Percentiles rank a stretch among this genome's conserved stretches.
Evolutionary conservation across 2,329 filamentous ascomycete genomes (phyloP).

Genomic region (Colletotrichum chlorophyti): DNA sequence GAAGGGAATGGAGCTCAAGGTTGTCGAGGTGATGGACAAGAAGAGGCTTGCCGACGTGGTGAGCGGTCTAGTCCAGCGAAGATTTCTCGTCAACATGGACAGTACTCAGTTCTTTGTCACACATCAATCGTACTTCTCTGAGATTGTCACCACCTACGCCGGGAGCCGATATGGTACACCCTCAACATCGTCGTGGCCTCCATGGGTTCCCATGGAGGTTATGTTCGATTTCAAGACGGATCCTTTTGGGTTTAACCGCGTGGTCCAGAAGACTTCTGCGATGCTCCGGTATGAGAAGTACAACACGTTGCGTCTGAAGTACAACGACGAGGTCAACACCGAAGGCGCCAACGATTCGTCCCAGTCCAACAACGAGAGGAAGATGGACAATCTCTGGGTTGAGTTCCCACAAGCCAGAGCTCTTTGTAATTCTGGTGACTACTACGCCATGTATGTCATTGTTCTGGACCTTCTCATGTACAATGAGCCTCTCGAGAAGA

Average conservation of each 20-base stretch:
- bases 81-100: slow-evolving; percentile 95
- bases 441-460: slow-evolving; percentile 98
- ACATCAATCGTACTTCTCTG: slow-evolving; percentile 87
- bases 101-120: slow-evolving; percentile 98
- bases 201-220: slow-evolving; percentile 97
- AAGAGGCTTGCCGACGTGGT: slow-evolving; percentile 90
- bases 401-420: slow-evolving; percentile 94
- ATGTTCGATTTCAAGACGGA: slow-evolving; percentile 97
- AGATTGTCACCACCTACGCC: slow-evolving; percentile 89
- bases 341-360: slow-evolving; percentile 60
- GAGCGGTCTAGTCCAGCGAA: slow-evolving; percentile 91
- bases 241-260: slow-evolving; percentile 96
- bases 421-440: slow-evolving; percentile 97
- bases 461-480: slow-evolving; percentile 95
- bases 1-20: slow-evolving; percentile 97
- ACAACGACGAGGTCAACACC: slow-evolving; percentile 88
- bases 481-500: slow-evolving; percentile 95
- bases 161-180: slow-evolving; percentile 91
- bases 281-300: slow-evolving; percentile 96
- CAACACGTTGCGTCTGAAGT: slow-evolving; percentile 95
- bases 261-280: slow-evolving; percentile 96
- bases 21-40: slow-evolving; percentile 97
- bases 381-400: slow-evolving; percentile 97
- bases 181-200: slow-evolving; percentile 88
- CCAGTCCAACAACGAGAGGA: slow-evolving; percentile 68